A percentile compares a stretch with the other conserved stretches of the same genome.
These are phyloP conservation scores for Lachnum nothofagi DNA, from an alignment of 2,329 filamentous ascomycete genomes.

Conservation along the genomic window DNA sequence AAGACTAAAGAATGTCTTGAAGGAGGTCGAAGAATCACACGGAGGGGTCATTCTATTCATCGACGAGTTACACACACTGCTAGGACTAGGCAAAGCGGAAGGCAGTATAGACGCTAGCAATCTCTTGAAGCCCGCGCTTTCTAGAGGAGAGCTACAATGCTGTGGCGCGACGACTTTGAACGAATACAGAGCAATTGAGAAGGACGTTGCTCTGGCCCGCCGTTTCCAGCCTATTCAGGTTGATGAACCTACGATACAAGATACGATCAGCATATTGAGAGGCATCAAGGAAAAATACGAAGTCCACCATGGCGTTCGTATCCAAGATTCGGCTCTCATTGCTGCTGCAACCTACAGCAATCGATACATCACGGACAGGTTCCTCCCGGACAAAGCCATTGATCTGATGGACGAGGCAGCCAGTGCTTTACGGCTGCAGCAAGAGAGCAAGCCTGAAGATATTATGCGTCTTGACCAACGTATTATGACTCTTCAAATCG, in stretches of 20 bases:
- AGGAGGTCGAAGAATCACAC: conserved; percentile 78
- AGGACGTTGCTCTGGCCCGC: conserved; percentile 86
- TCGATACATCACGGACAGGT: conserved; percentile 93
- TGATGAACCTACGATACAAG: conserved; percentile 83
- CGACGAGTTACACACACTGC: conserved; percentile 85
- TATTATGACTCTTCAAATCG: conserved; percentile 96
- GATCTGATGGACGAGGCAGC: conserved; percentile 95
- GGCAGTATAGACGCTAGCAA: conserved; percentile 96
- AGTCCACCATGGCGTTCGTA: conserved; percentile 91
- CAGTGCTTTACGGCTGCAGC: conserved; percentile 81
- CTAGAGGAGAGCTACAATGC: conserved; percentile 87
- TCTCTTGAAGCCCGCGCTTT: conserved; percentile 86
- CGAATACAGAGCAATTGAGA: conserved; percentile 91
- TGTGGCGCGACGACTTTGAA: conserved; percentile 90
- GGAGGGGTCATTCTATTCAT: conserved; percentile 92
- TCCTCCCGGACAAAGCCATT: conserved; percentile 94
- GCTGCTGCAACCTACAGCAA: conserved; percentile 90
- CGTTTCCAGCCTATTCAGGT: conserved; percentile 93
- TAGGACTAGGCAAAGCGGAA: conserved; percentile 90
- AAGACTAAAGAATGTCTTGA: conserved; percentile 80
- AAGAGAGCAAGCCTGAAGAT: conserved; percentile 93
- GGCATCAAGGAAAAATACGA: conserved; percentile 98
- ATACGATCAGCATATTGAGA: conserved; percentile 90
- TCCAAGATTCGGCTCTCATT: conserved; percentile 86
- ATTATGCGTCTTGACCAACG: conserved; percentile 89